These are phyloP conservation scores for Pugionium dolabratum DNA, from an alignment of 345 rosid genomes.

Conservation along the genomic window DNA sequence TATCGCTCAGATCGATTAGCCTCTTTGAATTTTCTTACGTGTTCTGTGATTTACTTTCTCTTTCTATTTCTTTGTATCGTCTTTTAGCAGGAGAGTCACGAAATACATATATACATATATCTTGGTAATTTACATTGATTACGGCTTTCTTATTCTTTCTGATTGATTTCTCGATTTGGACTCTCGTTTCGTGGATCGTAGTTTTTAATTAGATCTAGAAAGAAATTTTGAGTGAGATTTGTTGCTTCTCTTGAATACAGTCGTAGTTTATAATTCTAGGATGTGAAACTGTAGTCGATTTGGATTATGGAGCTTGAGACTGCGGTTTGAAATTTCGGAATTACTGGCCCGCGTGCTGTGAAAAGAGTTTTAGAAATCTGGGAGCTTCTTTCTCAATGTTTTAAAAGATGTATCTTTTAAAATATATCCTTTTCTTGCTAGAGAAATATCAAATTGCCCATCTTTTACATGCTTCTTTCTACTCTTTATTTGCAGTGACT, in stretches of 20 bases:
- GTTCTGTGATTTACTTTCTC: constrained; percentile 18
- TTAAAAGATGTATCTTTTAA: neutral
- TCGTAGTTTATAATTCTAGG: neutral
- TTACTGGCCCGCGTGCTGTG: neutral
- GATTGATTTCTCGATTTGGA: constrained; percentile 9
- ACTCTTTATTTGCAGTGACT: constrained; percentile 38
- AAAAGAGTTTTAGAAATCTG: neutral
- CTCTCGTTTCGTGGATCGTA: constrained; percentile 10
- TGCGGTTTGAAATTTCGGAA: constrained; percentile 5
- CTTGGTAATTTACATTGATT: neutral
- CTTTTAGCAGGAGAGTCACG: neutral
- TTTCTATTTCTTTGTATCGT: neutral
- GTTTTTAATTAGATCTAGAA: constrained; percentile 29
- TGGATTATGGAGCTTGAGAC: constrained; percentile 10
- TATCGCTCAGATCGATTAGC: constrained; percentile 21
- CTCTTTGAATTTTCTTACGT: neutral
- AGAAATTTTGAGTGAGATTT: constrained; percentile 13
- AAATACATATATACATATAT: neutral
- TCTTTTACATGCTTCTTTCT: constrained; percentile 10
- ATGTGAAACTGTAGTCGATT: constrained; percentile 9
- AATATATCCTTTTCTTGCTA: neutral
- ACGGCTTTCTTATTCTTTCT: neutral
- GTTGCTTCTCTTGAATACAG: neutral
- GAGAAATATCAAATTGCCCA: neutral
- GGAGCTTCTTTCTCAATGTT: constrained; percentile 12